Base-by-base conservation (phyloP, 1,139 yeast species). In the Hyphopichia fennica region DNA sequence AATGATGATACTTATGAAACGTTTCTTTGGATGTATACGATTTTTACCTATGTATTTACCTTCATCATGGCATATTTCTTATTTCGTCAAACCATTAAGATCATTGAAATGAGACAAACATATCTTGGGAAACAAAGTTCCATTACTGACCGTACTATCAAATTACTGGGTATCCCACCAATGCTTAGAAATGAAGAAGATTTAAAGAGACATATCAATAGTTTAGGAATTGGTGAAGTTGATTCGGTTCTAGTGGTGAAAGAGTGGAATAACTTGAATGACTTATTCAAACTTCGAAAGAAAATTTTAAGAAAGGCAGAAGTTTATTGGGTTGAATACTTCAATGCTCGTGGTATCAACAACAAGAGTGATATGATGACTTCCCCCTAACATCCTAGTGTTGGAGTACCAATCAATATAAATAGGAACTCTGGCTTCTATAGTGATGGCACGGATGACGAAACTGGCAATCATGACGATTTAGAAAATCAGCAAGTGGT, bases 261-360 rank as follows among this genome's bases (percentile, higher is more conserved):
- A 45, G 91, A 91, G 58, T 93, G 98, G 97, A 78, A 77, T 13
- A 76, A 74, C 23, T 67, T 93, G 43, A 89, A 89, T 51, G 58
- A 63, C 33, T 65, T 93, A 25, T 86, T 85, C 60, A 77, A 75
- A 41, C 69, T 78, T 45, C 72, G 98, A 33, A 70, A 72, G 34
- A 51, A 59, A 17, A 65, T 87, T 1, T 56, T 90, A 15, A 61
- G 71, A 34, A 75, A 73, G 43, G 63, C 89, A 11, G 98, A 91
- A 60, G 69, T 74, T 11, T 78, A 79, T 44, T 91, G 96, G 91
- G 84, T 93, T 1, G 80, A 79, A 43, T 90, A 86, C 60, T 72
- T 85, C 43, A 77, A 80, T 16, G 50, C 53, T 13, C 65, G 63
- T 49, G 65, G 59, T 1, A 61, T 71, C n/a, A 49, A 53, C 8